These are phyloP conservation scores for Corrigiola litoralis DNA, from an alignment of 179 eudicot genomes.

Conservation along the genomic window DNA sequence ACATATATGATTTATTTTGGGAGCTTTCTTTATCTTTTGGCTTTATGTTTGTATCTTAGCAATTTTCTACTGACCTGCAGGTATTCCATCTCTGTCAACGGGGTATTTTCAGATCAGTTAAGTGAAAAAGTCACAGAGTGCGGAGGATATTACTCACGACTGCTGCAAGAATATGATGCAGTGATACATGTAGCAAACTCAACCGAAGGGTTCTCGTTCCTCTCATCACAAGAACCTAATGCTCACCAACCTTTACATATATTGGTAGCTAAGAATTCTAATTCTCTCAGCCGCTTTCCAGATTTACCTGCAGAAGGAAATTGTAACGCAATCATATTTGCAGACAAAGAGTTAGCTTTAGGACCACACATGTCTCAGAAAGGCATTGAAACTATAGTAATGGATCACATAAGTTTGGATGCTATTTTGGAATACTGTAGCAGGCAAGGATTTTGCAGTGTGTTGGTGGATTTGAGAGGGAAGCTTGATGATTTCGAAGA, in stretches of 20 bases:
- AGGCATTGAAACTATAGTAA: conserved; percentile 55
- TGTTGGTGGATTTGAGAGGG: conserved; percentile 68
- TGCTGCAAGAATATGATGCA: conserved; percentile 85
- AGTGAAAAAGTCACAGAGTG: conserved; percentile 43
- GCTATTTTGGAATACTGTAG: conserved; percentile 64
- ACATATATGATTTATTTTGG: no score
- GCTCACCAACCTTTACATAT: conserved; percentile 78
- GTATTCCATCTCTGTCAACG: conserved; percentile 69
- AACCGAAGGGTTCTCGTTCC: conserved; percentile 29
- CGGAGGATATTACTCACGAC: conserved; percentile 81
- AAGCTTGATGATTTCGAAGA: conserved; percentile 48
- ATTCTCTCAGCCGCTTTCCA: conserved; percentile 36
- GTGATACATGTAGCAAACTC: conserved; percentile 46
- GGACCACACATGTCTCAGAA: conserved; percentile 35
- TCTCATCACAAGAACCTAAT: conserved; percentile 63
- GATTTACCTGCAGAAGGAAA: conserved; percentile 19
- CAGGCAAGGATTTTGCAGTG: conserved; percentile 59
- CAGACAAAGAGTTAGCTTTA: conserved; percentile 39
- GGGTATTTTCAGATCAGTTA: conserved; percentile 43
- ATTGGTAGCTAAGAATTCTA: conserved; percentile 43
- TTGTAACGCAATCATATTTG: conserved; percentile 45
- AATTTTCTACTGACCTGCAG: conserved; percentile 36
- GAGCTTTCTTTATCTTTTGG: neutral
- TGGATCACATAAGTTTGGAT: conserved; percentile 44
- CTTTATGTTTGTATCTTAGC: neutral